Percentiles rank a stretch among this genome's conserved stretches.
Conservation (phyloP, 306 rosid genomes). For the Canavalia gladiata region DNA sequence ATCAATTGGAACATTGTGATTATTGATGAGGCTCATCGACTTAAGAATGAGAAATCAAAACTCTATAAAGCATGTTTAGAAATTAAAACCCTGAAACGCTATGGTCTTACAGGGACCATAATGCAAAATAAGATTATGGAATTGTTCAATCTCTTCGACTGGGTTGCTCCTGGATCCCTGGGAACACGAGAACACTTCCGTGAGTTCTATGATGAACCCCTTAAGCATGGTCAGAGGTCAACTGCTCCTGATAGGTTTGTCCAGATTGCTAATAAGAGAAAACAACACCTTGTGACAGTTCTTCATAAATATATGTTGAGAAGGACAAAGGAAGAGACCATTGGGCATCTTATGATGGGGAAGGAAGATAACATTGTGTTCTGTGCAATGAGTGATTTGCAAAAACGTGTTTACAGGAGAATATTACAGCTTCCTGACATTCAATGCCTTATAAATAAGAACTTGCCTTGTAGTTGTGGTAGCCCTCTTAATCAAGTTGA, state of each 20-base stretch:
- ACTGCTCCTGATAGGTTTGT: slow-evolving; percentile 91
- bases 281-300: slow-evolving; percentile 72
- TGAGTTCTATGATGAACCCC: slow-evolving; percentile 90
- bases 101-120: slow-evolving; percentile 92
- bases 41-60: slow-evolving; percentile 92
- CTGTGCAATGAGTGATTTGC: slow-evolving; percentile 94
- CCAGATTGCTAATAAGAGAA: slow-evolving; percentile 79
- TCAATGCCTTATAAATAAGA: slow-evolving; percentile 89
- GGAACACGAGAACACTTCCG: slow-evolving; percentile 97
- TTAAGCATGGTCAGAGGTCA: slow-evolving; percentile 96
- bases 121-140: slow-evolving; percentile 98
- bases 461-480: slow-evolving; percentile 87
- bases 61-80: slow-evolving; percentile 81
- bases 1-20: slow-evolving; percentile 79
- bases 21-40: slow-evolving; percentile 92
- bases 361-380: slow-evolving; percentile 94
- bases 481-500: slow-evolving; percentile 94
- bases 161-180: slow-evolving; percentile 92
- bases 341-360: slow-evolving; percentile 99
- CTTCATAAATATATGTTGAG: slow-evolving; percentile 89
- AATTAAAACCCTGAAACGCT: slow-evolving; percentile 78
- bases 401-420: slow-evolving; percentile 83
- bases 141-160: slow-evolving; percentile 91
- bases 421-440: slow-evolving; percentile 93
- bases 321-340: slow-evolving; percentile 96